These are phyloP conservation scores for Albugo candida DNA, from an alignment of 352 stramenopile genomes.

Conservation along the genomic window DNA sequence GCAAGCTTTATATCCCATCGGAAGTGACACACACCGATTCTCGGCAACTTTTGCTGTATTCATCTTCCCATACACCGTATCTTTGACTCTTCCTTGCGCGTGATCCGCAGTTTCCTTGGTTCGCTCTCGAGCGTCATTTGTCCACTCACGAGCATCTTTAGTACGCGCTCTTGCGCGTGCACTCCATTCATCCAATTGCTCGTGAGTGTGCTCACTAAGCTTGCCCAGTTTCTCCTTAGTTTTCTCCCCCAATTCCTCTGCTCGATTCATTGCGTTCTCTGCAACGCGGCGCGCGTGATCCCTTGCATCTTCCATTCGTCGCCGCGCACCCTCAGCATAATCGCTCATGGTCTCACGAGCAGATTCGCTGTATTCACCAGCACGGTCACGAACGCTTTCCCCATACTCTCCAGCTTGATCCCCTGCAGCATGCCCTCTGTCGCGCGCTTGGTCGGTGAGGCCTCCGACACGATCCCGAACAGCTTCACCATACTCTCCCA, in stretches of 20 bases:
- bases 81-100: conserved; percentile 17
- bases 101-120: conserved; percentile 22
- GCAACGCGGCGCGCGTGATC: not conserved
- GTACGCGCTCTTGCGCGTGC: conserved; percentile 5
- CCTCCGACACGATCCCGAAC: conserved; percentile 11
- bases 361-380: conserved; percentile 10
- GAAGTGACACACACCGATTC: conserved; percentile 16
- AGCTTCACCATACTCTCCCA: conserved; percentile 8
- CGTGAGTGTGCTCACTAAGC: not conserved
- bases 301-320: conserved; percentile 6
- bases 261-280: conserved; percentile 10
- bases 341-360: conserved; percentile 1
- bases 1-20: conserved; percentile 14
- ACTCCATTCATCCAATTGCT: conserved; percentile 1
- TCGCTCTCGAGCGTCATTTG: conserved; percentile 25
- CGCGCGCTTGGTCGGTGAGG: conserved; percentile 16
- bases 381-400: conserved; percentile 5
- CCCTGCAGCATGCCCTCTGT: conserved; percentile 10
- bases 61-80: conserved; percentile 7
- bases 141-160: too few species aligned
- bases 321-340: conserved; percentile 4
- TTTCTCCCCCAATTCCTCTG: conserved; percentile 15
- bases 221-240: conserved; percentile 3
- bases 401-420: not conserved
- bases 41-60: too few species aligned